A percentile compares a stretch with the other conserved stretches of the same genome.
These are phyloP conservation scores for Diversispora epigaea DNA, from an alignment of 192 early-diverging fungal genomes.

Conservation along the genomic window DNA sequence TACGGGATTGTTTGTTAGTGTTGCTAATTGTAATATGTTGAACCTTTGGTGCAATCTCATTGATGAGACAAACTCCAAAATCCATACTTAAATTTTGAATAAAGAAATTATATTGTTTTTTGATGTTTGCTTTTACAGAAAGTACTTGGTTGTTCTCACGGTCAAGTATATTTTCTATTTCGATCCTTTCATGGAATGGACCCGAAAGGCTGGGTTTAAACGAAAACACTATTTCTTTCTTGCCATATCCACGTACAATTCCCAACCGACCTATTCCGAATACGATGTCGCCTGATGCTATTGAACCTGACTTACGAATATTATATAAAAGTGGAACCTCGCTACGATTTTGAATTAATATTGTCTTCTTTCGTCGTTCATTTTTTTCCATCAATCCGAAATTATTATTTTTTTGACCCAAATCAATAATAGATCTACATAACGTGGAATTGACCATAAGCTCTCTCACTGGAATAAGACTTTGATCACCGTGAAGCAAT, in stretches of 20 bases:
- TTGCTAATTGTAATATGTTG: slow-evolving; percentile 78
- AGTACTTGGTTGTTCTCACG: slow-evolving; percentile 74
- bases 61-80: slow-evolving; percentile 71
- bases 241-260: slow-evolving; percentile 86
- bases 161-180: slow-evolving; percentile 88
- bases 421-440: slow-evolving; percentile 82
- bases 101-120: slow-evolving; percentile 83
- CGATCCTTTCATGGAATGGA: slow-evolving; percentile 79
- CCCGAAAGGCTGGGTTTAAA: slow-evolving; percentile 92
- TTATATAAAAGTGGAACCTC: slow-evolving; percentile 88
- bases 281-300: slow-evolving; percentile 89
- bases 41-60: slow-evolving; percentile 49
- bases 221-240: slow-evolving; percentile 88
- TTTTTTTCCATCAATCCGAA: slow-evolving; percentile 91
- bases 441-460: slow-evolving; percentile 85
- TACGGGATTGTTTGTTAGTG: slow-evolving; percentile 75
- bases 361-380: slow-evolving; percentile 80
- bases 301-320: slow-evolving; percentile 92
- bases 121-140: slow-evolving; percentile 86
- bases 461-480: slow-evolving; percentile 81
- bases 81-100: slow-evolving; percentile 71
- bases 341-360: slow-evolving; percentile 86
- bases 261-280: slow-evolving; percentile 78
- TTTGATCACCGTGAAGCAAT: slow-evolving; percentile 56
- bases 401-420: slow-evolving; percentile 96